Evolutionary conservation across 2,329 filamentous ascomycete genomes (phyloP).

Genomic region (Cylindrodendrum hubeiense): DNA sequence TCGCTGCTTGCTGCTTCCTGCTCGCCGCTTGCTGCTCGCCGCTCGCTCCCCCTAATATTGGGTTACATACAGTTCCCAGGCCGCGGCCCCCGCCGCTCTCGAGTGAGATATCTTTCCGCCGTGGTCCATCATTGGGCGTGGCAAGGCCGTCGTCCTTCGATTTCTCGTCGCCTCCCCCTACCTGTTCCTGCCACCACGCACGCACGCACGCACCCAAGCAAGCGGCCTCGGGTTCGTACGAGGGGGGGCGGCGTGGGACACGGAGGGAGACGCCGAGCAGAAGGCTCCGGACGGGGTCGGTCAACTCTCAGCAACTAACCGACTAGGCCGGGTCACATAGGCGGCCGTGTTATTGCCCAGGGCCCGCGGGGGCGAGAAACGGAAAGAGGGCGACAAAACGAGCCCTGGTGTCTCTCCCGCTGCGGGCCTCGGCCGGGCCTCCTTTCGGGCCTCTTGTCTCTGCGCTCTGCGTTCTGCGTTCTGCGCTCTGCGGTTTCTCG

Average conservation of each 20-base stretch:
- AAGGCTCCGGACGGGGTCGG: slow-evolving; percentile 22
- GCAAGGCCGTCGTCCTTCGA: background rate
- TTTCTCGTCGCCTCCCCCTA: background rate
- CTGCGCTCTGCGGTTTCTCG: no score
- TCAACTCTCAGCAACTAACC: slow-evolving; percentile 23
- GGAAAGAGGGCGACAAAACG: background rate
- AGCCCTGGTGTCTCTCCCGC: slow-evolving; percentile 43
- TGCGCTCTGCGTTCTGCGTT: background rate
- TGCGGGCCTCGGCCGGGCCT: slow-evolving; percentile 43
- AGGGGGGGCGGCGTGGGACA: background rate
- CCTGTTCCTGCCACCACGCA: background rate
- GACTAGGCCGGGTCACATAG: slow-evolving; percentile 34
- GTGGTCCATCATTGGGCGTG: slow-evolving; percentile 33
- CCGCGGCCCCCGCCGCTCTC: background rate
- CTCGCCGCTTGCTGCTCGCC: no score
- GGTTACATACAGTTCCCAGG: background rate
- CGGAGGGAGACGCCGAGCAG: background rate
- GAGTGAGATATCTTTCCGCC: slow-evolving; percentile 1
- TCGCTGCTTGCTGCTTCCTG: no score
- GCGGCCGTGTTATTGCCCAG: slow-evolving; percentile 44
- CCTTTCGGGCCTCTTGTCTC: slow-evolving; percentile 8
- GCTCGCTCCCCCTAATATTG: background rate
- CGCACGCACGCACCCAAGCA: background rate
- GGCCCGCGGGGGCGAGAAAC: slow-evolving; percentile 1
- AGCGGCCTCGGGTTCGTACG: background rate